These are phyloP conservation scores for Kuraishia piskuri DNA, from an alignment of 805 yeast species.

Conservation along the genomic window DNA sequence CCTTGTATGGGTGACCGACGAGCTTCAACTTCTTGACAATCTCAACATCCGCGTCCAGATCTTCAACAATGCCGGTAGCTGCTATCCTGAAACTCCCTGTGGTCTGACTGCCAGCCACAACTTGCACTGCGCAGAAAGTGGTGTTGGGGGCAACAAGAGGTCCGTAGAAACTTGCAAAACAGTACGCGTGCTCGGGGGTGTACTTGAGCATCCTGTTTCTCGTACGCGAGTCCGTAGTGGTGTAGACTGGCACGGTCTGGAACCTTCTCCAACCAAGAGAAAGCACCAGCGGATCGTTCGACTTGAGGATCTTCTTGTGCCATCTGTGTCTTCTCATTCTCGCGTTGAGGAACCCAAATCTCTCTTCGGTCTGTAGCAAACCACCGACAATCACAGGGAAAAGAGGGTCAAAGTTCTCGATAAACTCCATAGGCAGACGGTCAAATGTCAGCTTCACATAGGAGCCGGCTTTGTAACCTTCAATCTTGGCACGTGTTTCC, in stretches of 20 bases:
- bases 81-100: slow-evolving; percentile 90
- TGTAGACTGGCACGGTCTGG: slow-evolving; percentile 91
- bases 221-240: slow-evolving; percentile 95
- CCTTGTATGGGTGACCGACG: slow-evolving; percentile 90
- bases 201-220: slow-evolving; percentile 96
- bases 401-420: slow-evolving; percentile 76
- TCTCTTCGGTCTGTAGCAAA: slow-evolving; percentile 77
- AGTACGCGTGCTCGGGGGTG: slow-evolving; percentile 96
- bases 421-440: slow-evolving; percentile 79
- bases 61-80: slow-evolving; percentile 95
- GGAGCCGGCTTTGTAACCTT: slow-evolving; percentile 90
- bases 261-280: slow-evolving; percentile 98
- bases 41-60: slow-evolving; percentile 81
- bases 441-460: slow-evolving; percentile 87
- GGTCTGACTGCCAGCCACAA: slow-evolving; percentile 75
- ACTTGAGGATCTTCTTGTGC: slow-evolving; percentile 93
- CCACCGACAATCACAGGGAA: slow-evolving; percentile 91
- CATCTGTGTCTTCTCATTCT: slow-evolving; percentile 97
- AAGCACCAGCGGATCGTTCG: slow-evolving; percentile 90
- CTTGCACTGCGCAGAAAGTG: slow-evolving; percentile 91
- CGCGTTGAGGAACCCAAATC: slow-evolving; percentile 88
- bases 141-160: slow-evolving; percentile 97
- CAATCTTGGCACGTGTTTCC: slow-evolving; percentile 71
- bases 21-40: slow-evolving; percentile 93
- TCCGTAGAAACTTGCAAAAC: slow-evolving; percentile 93